Base-by-base conservation (phyloP, 106 monocot genomes). In the Amphibolis antarctica region DNA sequence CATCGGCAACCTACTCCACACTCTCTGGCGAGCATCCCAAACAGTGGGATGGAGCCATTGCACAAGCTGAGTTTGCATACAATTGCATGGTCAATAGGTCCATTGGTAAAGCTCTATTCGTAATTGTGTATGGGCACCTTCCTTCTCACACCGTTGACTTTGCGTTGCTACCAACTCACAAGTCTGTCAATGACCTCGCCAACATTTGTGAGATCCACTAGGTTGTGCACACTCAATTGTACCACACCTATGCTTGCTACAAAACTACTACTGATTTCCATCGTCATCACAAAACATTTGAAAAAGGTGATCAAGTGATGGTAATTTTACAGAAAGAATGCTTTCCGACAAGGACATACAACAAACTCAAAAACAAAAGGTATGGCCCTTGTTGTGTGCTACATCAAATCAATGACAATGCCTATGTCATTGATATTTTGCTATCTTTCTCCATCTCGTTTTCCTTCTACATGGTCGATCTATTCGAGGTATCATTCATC, bases 41-140 rank as follows among this genome's bases (percentile, higher is more conserved):
- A 30, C 29, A 31, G n/a, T 60, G 59, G 28, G 59, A 60, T n/a
- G 14, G 9, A 12, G 12, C 18, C 0, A 3, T 30, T 13, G 3
- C 29, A 0, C 59, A 60, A 30, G 29, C 36, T 13, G 59, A 60
- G 36, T 60, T 60, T 17, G 59, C 59, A 29, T 30, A 60, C 23
- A 60, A 60, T 1, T 21, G 12, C 12, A 18, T 23, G 18, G 19
- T 12, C 12, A 28, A 59, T 18, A 29, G 59, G 11, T 31, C 29
- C 30, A 31, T n/a, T 3, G 29, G 0, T 30, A 7, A 18, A 12
- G 1, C 59, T 47, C 28, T 28, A 9, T 66, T 29, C 28, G 9
- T 3, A 1, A n/a, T 66, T 17, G 29, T 51, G 6, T 28, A 15
- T 31, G n/a, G 29, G 12, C 28, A 5, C 12, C 25, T 27, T 7